phyloP scores from a whole-genome alignment of 306 rosid species.

The Dicorynia guianensis region DNA sequence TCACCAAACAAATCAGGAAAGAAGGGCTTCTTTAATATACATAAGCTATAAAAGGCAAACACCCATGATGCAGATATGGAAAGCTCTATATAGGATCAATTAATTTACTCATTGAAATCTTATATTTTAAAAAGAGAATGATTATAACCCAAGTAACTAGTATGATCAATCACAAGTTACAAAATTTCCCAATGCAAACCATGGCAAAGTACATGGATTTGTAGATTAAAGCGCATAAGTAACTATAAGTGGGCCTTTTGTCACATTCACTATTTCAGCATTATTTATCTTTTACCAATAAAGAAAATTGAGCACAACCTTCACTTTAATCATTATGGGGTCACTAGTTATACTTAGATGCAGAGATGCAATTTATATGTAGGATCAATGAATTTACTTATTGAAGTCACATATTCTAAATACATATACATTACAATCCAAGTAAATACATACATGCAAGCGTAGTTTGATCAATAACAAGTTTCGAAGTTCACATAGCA shows the following conservation, averaged over 20 bases:
- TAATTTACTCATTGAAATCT: conserved; percentile 5
- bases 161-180: not conserved
- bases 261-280: not conserved
- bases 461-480: not conserved
- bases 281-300: not conserved
- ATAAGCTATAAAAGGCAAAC: not conserved
- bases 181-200: not conserved
- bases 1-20: conserved; percentile 14
- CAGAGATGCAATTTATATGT: not conserved
- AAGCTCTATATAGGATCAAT: conserved; percentile 4
- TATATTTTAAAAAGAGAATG: not conserved
- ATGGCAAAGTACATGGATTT: too few relatives aligned
- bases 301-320: not conserved
- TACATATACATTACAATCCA: not conserved
- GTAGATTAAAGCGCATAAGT: too few relatives aligned
- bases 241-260: not conserved
- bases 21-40: not conserved
- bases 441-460: too few relatives aligned
- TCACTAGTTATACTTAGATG: conserved; percentile 1
- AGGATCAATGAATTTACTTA: conserved; percentile 10
- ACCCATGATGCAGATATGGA: conserved; percentile 13
- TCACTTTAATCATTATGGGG: not conserved
- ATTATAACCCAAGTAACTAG: conserved; percentile 6
- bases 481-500: not conserved
- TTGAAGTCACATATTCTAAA: not conserved